phyloP scores from a whole-genome alignment of 805 yeast species.

The Hanseniaspora jakobsenii region DNA sequence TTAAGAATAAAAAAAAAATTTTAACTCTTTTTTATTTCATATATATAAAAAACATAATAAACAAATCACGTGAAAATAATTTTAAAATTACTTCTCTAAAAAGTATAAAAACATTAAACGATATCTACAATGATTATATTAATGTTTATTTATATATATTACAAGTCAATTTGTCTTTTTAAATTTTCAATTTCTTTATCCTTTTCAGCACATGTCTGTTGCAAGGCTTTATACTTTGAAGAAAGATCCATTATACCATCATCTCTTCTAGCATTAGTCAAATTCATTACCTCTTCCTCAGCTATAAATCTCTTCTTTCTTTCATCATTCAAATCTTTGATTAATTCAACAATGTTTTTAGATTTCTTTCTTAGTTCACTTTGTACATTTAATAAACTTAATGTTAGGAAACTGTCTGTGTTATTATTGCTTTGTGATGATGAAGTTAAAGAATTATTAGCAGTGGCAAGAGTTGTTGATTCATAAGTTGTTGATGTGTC shows the following conservation, averaged over 20 bases:
- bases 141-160: conserved; percentile 27
- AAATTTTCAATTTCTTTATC: conserved; percentile 38
- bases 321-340: conserved; percentile 50
- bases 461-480: no score
- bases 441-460: background rate
- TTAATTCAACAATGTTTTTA: conserved; percentile 38
- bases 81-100: no score
- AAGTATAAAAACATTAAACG: background rate
- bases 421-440: background rate
- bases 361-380: conserved; percentile 31
- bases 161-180: conserved; percentile 22
- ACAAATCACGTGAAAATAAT: no score
- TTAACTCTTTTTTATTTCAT: no score
- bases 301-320: conserved; percentile 54
- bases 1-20: no score
- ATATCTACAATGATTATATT: background rate
- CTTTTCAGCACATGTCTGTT: conserved; percentile 35
- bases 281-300: conserved; percentile 53
- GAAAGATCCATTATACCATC: conserved; percentile 47
- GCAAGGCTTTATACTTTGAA: conserved; percentile 44
- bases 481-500: background rate
- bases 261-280: conserved; percentile 40
- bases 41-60: no score
- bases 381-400: conserved; percentile 22
- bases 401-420: no score